Percentiles rank a stretch among this genome's conserved stretches.
Conservation (phyloP, 2,329 filamentous ascomycete species). For the Cytospora leucostoma region DNA sequence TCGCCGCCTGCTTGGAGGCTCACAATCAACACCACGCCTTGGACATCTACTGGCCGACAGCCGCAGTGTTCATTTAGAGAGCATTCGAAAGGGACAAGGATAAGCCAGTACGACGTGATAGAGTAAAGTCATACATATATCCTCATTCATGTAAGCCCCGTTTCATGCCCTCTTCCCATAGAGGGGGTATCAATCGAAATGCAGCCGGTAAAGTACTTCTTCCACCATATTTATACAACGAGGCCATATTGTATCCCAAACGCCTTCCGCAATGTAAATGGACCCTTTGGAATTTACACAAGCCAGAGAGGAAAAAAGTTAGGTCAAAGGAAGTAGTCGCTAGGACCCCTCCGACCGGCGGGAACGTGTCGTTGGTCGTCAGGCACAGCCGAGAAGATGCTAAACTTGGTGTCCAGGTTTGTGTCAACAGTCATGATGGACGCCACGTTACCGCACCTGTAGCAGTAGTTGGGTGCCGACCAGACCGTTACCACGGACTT, state of each 20-base stretch:
- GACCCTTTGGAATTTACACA: slow-evolving; percentile 25
- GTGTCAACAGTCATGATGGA: slow-evolving; percentile 92
- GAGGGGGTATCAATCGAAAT: slow-evolving; percentile 29
- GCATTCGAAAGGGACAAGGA: background rate
- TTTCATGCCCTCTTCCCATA: slow-evolving; percentile 26
- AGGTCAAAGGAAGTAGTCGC: slow-evolving; percentile 68
- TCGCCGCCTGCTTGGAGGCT: no score
- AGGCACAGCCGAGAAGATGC: slow-evolving; percentile 87
- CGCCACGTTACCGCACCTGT: slow-evolving; percentile 92
- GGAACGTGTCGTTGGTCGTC: slow-evolving; percentile 82
- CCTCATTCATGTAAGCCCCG: slow-evolving; percentile 23
- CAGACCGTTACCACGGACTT: slow-evolving; percentile 97
- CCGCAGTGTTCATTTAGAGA: background rate
- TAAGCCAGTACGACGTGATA: background rate
- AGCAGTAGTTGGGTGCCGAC: slow-evolving; percentile 96
- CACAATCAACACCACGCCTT: background rate
- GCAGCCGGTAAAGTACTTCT: slow-evolving; percentile 24
- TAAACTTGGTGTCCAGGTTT: slow-evolving; percentile 86
- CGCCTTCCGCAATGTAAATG: slow-evolving; percentile 28
- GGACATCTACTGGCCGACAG: background rate
- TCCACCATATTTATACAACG: slow-evolving; percentile 26
- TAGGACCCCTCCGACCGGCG: slow-evolving; percentile 65
- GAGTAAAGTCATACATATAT: slow-evolving; percentile 17
- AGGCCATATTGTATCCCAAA: slow-evolving; percentile 26
- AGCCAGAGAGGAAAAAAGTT: slow-evolving; percentile 23